phyloP scores from a whole-genome alignment of 495 filamentous ascomycete species.

The Penicillium goetzii region DNA sequence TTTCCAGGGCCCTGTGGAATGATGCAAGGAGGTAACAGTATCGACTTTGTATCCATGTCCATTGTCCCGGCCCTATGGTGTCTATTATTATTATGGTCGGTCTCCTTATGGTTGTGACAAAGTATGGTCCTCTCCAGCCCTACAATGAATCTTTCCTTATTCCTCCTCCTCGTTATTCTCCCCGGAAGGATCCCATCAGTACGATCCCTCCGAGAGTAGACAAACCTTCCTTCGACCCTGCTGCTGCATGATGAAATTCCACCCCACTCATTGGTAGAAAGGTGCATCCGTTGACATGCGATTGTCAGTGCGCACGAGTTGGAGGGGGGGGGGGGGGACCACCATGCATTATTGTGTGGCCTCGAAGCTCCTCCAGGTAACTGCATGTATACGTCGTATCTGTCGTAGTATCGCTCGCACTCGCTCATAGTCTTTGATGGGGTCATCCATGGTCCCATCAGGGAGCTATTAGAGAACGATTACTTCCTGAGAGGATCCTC shows the following conservation, averaged over 20 bases:
- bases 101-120: no score
- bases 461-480: no score
- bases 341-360: slow-evolving; percentile 9
- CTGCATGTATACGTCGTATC: neutral
- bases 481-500: no score
- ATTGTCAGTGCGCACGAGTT: slow-evolving; percentile 33
- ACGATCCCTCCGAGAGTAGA: slow-evolving; percentile 8
- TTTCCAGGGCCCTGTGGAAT: neutral
- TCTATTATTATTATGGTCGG: no score
- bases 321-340: slow-evolving; percentile 29
- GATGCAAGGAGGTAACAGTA: slow-evolving; percentile 18
- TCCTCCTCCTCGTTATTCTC: neutral
- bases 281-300: neutral
- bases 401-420: neutral
- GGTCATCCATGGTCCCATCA: no score
- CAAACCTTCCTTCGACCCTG: slow-evolving; percentile 7
- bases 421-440: neutral
- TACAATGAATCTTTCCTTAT: neutral
- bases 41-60: neutral
- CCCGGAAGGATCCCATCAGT: neutral
- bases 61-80: neutral
- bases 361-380: neutral
- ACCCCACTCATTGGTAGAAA: neutral
- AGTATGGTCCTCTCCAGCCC: no score
- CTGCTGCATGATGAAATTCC: slow-evolving; percentile 2